phyloP scores from a whole-genome alignment of 1,284 basidiomycete genomes.

The Fomitopsis betulina region DNA sequence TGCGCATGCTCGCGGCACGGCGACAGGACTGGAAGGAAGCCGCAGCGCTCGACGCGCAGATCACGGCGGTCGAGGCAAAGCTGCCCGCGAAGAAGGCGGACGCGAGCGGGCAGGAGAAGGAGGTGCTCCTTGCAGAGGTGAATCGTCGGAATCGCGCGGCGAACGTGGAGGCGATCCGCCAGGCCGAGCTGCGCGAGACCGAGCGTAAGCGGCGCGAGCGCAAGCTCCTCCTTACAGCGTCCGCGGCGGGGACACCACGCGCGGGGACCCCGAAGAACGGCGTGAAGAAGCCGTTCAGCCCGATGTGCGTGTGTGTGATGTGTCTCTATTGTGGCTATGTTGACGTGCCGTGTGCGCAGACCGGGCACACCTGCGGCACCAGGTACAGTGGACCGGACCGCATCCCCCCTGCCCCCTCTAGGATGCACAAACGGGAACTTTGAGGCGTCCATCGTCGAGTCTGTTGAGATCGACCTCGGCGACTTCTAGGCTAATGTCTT shows the following conservation, averaged over 20 bases:
- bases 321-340: conserved; percentile 6
- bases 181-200: conserved; percentile 66
- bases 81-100: conserved; percentile 22
- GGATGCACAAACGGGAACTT: no score
- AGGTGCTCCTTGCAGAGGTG: conserved; percentile 66
- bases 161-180: conserved; percentile 74
- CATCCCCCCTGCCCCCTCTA: conserved; percentile 38
- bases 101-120: conserved; percentile 32
- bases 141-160: conserved; percentile 86
- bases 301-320: conserved; percentile 39
- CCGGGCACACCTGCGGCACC: conserved; percentile 48
- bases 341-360: conserved; percentile 15
- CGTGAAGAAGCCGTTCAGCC: conserved; percentile 34
- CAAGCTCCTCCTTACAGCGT: conserved; percentile 46
- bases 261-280: conserved; percentile 45
- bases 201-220: conserved; percentile 64
- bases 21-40: conserved; percentile 66
- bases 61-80: conserved; percentile 43
- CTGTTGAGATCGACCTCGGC: conserved; percentile 72
- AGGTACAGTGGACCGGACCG: conserved; percentile 20
- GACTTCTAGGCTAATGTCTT: conserved; percentile 52
- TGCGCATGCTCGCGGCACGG: conserved; percentile 64
- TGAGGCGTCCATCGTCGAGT: conserved; percentile 55
- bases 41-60: conserved; percentile 52
- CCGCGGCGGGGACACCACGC: conserved; percentile 35